Conservation (phyloP, 1,139 yeast species). For the Yamadazyma siamensis region DNA sequence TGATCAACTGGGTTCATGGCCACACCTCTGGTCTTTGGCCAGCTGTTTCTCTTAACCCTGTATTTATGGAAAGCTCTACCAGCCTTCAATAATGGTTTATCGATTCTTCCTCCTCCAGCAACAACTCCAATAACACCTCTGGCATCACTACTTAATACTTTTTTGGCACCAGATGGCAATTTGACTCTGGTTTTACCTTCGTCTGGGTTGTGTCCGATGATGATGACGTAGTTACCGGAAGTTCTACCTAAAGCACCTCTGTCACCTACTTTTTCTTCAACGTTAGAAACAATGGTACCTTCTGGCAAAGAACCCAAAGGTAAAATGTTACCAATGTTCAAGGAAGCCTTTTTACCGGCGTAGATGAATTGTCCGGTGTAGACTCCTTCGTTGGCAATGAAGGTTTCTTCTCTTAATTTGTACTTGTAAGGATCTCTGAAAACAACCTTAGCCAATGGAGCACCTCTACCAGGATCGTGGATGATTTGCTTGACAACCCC, state of each 20-base stretch:
- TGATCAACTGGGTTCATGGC: constrained; percentile 99
- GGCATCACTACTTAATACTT: constrained; percentile 89
- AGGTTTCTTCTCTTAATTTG: constrained; percentile 97
- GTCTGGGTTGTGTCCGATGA: constrained; percentile 98
- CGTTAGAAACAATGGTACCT: constrained; percentile 98
- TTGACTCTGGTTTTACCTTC: constrained; percentile 98
- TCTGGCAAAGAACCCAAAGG: constrained; percentile 98
- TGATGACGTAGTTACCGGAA: constrained; percentile 98
- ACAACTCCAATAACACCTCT: constrained; percentile 99
- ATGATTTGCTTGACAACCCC: constrained; percentile 98
- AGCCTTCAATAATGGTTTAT: constrained; percentile 98
- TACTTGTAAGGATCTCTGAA: constrained; percentile 99
- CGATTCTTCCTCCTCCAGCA: constrained; percentile 99
- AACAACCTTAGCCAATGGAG: constrained; percentile 98
- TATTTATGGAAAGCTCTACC: constrained; percentile 99
- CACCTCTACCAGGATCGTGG: constrained; percentile 99
- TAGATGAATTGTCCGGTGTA: constrained; percentile 99
- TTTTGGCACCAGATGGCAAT: constrained; percentile 99
- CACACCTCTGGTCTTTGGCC: constrained; percentile 99
- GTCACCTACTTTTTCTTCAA: constrained; percentile 99
- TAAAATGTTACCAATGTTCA: constrained; percentile 95
- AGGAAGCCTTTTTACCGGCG: constrained; percentile 98
- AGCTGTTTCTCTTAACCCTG: constrained; percentile 98
- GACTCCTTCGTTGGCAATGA: constrained; percentile 99
- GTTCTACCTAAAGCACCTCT: constrained; percentile 99